A percentile compares a stretch with the other conserved stretches of the same genome.
Conservation (phyloP, 768 basidiomycete genomes). For the Tephrocybe sp. region DNA sequence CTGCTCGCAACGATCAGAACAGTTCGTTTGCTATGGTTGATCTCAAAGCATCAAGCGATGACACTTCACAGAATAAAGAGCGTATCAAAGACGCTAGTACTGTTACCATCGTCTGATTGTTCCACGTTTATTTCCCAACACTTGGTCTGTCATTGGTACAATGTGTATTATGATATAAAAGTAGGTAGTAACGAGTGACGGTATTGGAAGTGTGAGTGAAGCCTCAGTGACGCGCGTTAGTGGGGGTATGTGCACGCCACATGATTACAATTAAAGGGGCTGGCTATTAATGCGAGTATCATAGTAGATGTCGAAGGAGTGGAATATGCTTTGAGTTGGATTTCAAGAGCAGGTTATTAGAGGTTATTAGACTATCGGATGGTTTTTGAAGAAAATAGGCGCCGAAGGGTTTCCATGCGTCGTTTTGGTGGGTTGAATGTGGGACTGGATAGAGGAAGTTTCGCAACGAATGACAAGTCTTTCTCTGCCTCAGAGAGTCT, state of each 20-base stretch:
- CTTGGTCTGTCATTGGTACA: too few species aligned
- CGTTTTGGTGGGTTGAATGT: neutral
- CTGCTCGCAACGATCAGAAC: neutral
- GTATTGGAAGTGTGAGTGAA: too few species aligned
- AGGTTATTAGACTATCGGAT: too few species aligned
- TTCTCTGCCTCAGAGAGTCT: conserved; percentile 2
- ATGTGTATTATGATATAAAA: too few species aligned
- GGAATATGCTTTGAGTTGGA: too few species aligned
- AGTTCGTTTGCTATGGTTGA: conserved; percentile 6
- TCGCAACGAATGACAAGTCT: conserved; percentile 2
- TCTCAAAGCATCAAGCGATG: neutral
- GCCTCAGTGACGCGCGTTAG: too few species aligned
- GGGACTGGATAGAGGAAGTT: neutral
- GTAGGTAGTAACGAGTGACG: too few species aligned
- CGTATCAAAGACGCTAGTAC: neutral
- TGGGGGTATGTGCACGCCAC: too few species aligned
- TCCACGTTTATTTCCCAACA: neutral
- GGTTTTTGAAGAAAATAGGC: neutral
- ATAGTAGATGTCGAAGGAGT: too few species aligned
- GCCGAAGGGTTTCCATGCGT: neutral
- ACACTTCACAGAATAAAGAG: neutral
- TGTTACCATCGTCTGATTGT: neutral
- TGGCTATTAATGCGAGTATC: too few species aligned
- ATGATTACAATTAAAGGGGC: too few species aligned
- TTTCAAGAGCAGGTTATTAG: too few species aligned